Conservation (phyloP, 108 stramenopile genomes). For the Nitzschia putrida region DNA sequence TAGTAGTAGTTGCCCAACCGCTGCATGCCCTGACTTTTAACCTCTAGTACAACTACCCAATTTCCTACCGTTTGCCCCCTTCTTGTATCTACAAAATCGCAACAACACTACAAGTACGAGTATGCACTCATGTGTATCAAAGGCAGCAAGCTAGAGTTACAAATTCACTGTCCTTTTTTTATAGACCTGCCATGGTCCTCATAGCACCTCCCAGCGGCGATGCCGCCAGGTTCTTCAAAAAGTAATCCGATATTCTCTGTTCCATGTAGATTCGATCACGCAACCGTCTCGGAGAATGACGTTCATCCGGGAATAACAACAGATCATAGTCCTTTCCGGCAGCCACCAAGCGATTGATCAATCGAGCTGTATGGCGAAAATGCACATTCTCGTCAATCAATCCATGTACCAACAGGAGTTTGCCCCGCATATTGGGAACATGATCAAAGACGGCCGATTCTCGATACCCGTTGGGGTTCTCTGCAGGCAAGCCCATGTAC, state of each 20-base stretch:
- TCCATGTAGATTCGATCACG: slow-evolving; percentile 88
- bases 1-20: too few relatives aligned
- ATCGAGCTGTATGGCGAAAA: slow-evolving; percentile 89
- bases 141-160: too few relatives aligned
- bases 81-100: too few relatives aligned
- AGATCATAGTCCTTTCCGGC: slow-evolving; percentile 88
- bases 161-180: not conserved
- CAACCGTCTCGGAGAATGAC: slow-evolving; percentile 87
- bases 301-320: slow-evolving; percentile 91
- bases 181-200: slow-evolving; percentile 39
- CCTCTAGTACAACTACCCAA: too few relatives aligned
- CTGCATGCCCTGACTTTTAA: too few relatives aligned
- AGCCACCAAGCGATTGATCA: slow-evolving; percentile 86
- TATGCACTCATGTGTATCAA: too few relatives aligned
- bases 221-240: slow-evolving; percentile 40
- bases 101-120: too few relatives aligned
- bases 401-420: slow-evolving; percentile 91
- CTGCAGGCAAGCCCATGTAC: slow-evolving; percentile 87
- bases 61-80: too few relatives aligned
- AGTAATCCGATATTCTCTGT: slow-evolving; percentile 73
- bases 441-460: slow-evolving; percentile 73
- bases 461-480: slow-evolving; percentile 77
- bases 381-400: slow-evolving; percentile 96
- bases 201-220: slow-evolving; percentile 10
- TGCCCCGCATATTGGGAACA: slow-evolving; percentile 77